A percentile compares a stretch with the other conserved stretches of the same genome.
These are phyloP conservation scores for Cerioporus squamosus DNA, from an alignment of 1,284 basidiomycete genomes.

Conservation along the genomic window DNA sequence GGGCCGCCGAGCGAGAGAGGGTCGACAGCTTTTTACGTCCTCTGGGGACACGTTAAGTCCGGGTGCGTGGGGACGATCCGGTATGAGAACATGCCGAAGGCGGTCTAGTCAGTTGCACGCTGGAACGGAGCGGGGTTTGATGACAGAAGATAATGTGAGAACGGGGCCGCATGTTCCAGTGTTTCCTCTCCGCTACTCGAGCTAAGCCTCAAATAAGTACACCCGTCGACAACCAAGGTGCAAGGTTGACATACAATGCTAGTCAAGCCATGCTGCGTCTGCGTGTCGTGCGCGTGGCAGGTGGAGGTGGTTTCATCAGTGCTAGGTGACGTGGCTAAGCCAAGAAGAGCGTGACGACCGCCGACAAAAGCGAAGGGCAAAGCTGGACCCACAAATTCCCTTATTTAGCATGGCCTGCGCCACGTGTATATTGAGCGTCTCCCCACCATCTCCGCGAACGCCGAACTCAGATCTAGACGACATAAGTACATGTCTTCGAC, in stretches of 20 bases:
- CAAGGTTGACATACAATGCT: not conserved
- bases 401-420: not conserved
- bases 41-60: conserved; percentile 1
- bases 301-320: not conserved
- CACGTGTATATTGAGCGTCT: not conserved
- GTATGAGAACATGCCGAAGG: not conserved
- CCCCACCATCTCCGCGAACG: too few relatives aligned
- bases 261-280: not conserved
- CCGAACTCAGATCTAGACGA: too few relatives aligned
- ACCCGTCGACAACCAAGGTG: not conserved
- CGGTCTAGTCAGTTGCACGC: not conserved
- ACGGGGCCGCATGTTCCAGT: not conserved
- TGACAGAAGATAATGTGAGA: conserved; percentile 1
- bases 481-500: too few relatives aligned
- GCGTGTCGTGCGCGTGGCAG: not conserved
- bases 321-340: conserved; percentile 2
- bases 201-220: not conserved
- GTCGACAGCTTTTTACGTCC: not conserved
- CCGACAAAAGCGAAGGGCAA: not conserved
- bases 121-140: not conserved
- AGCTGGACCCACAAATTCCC: conserved; percentile 21
- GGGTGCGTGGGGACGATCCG: not conserved
- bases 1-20: not conserved
- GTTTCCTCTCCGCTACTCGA: not conserved
- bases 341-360: not conserved